A percentile compares a stretch with the other conserved stretches of the same genome.
Conservation (phyloP, 768 basidiomycete species). For the Kwoniella europaea region DNA sequence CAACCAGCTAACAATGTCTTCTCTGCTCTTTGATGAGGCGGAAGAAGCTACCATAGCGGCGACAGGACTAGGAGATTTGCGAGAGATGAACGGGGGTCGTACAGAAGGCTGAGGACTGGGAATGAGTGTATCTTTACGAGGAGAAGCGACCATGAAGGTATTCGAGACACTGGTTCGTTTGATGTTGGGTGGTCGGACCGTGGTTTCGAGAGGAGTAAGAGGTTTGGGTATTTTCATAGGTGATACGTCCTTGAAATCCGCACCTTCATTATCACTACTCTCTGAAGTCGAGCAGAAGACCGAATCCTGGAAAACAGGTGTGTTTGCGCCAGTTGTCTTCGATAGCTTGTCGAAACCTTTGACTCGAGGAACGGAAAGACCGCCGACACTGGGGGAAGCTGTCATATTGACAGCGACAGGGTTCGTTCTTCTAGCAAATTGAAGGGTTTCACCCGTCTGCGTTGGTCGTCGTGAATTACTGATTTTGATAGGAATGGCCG, state of each 20-base stretch:
- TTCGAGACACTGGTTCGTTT: slow-evolving; percentile 18
- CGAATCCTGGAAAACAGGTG: slow-evolving; percentile 43
- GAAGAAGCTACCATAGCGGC: slow-evolving; percentile 50
- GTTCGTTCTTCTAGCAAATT: slow-evolving; percentile 36
- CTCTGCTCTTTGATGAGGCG: slow-evolving; percentile 45
- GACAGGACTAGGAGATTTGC: slow-evolving; percentile 38
- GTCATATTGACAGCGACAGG: slow-evolving; percentile 15
- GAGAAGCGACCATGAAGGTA: slow-evolving; percentile 1
- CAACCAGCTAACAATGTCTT: slow-evolving; percentile 53
- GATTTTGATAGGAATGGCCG: slow-evolving; percentile 14
- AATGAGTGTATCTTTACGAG: not conserved
- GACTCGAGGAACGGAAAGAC: not conserved
- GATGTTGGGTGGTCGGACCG: not conserved
- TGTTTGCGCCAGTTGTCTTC: slow-evolving; percentile 45
- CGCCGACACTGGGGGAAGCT: slow-evolving; percentile 13
- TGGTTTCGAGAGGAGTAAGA: slow-evolving; percentile 8
- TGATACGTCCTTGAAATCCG: slow-evolving; percentile 8
- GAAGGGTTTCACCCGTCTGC: slow-evolving; percentile 15
- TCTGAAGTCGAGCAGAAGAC: slow-evolving; percentile 54
- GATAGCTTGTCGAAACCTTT: slow-evolving; percentile 26
- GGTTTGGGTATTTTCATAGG: slow-evolving; percentile 10
- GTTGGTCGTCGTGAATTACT: slow-evolving; percentile 13
- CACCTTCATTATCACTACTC: slow-evolving; percentile 40
- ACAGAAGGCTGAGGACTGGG: slow-evolving; percentile 3
- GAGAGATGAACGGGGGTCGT: slow-evolving; percentile 11